A percentile compares a stretch with the other conserved stretches of the same genome.
phyloP scores from a whole-genome alignment of 2,329 filamentous ascomycete species.

The Ceratocystis smalleyi region DNA sequence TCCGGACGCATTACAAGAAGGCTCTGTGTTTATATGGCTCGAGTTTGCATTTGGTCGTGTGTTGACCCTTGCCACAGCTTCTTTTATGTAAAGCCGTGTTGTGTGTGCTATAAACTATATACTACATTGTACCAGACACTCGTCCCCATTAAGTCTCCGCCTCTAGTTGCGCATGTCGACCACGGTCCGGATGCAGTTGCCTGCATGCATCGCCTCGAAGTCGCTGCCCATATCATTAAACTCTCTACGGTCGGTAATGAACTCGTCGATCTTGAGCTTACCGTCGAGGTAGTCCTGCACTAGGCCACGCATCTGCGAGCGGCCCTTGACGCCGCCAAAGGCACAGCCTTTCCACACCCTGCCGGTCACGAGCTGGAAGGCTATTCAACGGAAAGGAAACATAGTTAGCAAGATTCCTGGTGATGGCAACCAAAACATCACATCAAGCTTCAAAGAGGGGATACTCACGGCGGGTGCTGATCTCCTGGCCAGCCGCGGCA shows the following conservation, averaged over 20 bases:
- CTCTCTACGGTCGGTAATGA: slow-evolving; percentile 89
- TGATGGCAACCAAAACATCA: not conserved
- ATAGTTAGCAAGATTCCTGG: slow-evolving; percentile 16
- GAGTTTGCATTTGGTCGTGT: too few relatives aligned
- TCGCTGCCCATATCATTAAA: slow-evolving; percentile 74
- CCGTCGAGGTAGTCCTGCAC: slow-evolving; percentile 81
- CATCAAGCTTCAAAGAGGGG: not conserved
- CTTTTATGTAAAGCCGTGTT: too few relatives aligned
- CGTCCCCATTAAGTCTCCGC: not conserved
- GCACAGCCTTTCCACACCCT: slow-evolving; percentile 97
- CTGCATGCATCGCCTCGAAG: slow-evolving; percentile 86
- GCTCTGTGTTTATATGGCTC: too few relatives aligned
- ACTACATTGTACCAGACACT: not conserved
- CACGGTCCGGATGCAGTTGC: slow-evolving; percentile 93
- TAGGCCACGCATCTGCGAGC: slow-evolving; percentile 73
- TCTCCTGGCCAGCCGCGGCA: slow-evolving; percentile 89
- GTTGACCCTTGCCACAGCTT: too few relatives aligned
- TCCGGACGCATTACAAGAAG: too few relatives aligned
- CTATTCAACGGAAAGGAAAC: slow-evolving; percentile 29
- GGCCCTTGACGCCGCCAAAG: slow-evolving; percentile 96
- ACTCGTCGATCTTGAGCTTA: slow-evolving; percentile 93
- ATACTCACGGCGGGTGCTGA: slow-evolving; percentile 72
- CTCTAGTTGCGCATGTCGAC: slow-evolving; percentile 43
- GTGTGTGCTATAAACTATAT: too few relatives aligned
- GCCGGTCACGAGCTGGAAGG: slow-evolving; percentile 96